These are phyloP conservation scores for Candida schatavii DNA, from an alignment of 805 yeast genomes.

Conservation along the genomic window DNA sequence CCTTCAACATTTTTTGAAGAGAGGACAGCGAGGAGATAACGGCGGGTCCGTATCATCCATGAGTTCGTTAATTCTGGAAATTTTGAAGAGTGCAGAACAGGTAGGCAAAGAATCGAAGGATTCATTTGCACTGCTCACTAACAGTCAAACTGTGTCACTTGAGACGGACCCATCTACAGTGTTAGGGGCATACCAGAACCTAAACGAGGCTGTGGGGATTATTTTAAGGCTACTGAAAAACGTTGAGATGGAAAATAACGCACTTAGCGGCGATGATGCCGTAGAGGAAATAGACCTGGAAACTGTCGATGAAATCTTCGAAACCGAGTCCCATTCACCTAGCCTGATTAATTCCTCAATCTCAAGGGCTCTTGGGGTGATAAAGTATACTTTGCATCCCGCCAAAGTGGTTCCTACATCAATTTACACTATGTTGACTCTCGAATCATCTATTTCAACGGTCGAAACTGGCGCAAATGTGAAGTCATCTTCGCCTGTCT, in stretches of 20 bases:
- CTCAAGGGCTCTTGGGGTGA: not conserved
- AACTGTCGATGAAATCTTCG: constrained; percentile 7
- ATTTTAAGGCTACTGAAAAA: constrained; percentile 6
- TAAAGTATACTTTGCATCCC: not conserved
- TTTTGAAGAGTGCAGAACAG: too few relatives aligned
- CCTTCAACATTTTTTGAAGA: too few relatives aligned
- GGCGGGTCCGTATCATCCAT: too few relatives aligned
- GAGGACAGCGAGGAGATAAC: too few relatives aligned
- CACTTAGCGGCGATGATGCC: not conserved
- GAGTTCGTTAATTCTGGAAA: too few relatives aligned
- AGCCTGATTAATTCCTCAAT: too few relatives aligned
- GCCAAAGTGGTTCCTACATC: not conserved
- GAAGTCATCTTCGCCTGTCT: not conserved
- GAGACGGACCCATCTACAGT: too few relatives aligned
- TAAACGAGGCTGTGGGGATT: not conserved
- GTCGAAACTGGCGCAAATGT: not conserved
- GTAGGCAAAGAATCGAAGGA: too few relatives aligned
- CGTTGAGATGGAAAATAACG: constrained; percentile 5
- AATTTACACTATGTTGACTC: not conserved
- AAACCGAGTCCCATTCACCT: constrained; percentile 1
- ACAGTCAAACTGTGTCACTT: too few relatives aligned
- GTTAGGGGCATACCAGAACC: not conserved
- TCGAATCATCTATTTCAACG: not conserved
- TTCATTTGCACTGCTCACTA: too few relatives aligned
- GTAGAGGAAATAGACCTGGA: constrained; percentile 3